Base-by-base conservation (phyloP, 352 stramenopile genomes). In the Globisporangium irregulare region DNA sequence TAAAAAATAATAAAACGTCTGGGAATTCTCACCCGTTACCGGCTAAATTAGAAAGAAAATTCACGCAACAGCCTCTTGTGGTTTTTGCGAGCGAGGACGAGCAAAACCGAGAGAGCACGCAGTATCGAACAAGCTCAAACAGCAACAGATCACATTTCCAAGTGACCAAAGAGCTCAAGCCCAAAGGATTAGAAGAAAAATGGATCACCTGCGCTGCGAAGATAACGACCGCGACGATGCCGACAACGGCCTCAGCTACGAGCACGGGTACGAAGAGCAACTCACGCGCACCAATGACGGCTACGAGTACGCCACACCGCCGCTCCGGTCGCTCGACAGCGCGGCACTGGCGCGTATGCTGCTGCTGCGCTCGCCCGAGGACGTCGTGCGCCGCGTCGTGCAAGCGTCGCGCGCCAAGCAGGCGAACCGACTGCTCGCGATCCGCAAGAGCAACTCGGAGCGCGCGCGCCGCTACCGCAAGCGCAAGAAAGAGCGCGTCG, bases 381-480 rank as follows among this genome's bases (percentile, higher is more conserved):
- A 66, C 8, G 60, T 24, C 6, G 60, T 66, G 27, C 7, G 20
- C 41, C 24, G 48, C 41, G 60, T 66, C 22, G 48, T 66, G 41
- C 8, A 58, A 24, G 48, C 48, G 10, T 20, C 27, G 14, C 3
- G 22, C 22, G 34, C 18, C 48, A 71, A 66, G 50, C 43, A 63
- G 20, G 64, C 60, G 22, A 50, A 38, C 10, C 56, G 46, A 8
- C 56, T 69, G 64, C n/a, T 57, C 41, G 56, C 56, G 38, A 54
- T 64, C n/a, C 64, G 64, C 64, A 57, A 62, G 34, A 71, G 50
- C 58, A 71, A 71, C 66, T 66, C 58, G 34, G 66, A 71, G 59
- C 66, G 66, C 36, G 66, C 66, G 12, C 58, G 59, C 22, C 66
- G 59, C 7, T 71, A 71, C n/a, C 66, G 66, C 50, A 59, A 61